Base-by-base conservation (phyloP, 2,329 filamentous ascomycete genomes). In the Neoscytalidium dimidiatum region DNA sequence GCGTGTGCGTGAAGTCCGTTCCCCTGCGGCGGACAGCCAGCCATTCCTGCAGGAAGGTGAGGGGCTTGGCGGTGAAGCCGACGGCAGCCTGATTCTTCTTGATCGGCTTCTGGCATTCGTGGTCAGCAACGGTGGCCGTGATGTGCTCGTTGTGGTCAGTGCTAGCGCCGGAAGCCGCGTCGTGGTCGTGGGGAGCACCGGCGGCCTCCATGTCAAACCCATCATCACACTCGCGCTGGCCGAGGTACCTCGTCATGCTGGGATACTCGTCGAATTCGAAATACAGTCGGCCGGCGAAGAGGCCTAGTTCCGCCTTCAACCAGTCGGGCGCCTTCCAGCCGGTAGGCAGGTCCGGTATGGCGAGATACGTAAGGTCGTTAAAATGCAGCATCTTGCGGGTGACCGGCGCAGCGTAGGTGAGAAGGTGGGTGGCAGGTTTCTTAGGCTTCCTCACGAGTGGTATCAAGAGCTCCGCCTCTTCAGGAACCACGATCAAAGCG, bases 251-350 rank as follows among this genome's bases (percentile, higher is more conserved):
- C 11, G 69, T 57, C 5, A 78, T 38, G 3, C 66, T 68, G 7
- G 67, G 51, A 48, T 76, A 75, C 57, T 89, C 85, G 0, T 74
- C 66, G 69, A 77, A 85, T 0, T 82, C 78, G 64, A 89, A 83
- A 68, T 90, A 90, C 0, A 91, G 77, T 0, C 87, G 79, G 0
- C 88, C 88, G 0, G 85, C 79, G 52, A 89, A 79, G 4, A 90
- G 78, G 0, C 88, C 88, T 0, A 91, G 70, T 68, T 91, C 85
- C 1, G 86, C 79, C 0, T 72, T 77, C 0, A 90, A 74, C 85
- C 85, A 88, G 0, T 64, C 19, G 0, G 88, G 86, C 0, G 82
- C 72, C 1, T 67, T 51, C 76, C 80, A 83, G 0, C 68, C 57
- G 0, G 38, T 1, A 0, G 83, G 79, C 0, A 87, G 72, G 0